phyloP scores from a whole-genome alignment of 148 eudicot species.

The Simmondsia chinensis region DNA sequence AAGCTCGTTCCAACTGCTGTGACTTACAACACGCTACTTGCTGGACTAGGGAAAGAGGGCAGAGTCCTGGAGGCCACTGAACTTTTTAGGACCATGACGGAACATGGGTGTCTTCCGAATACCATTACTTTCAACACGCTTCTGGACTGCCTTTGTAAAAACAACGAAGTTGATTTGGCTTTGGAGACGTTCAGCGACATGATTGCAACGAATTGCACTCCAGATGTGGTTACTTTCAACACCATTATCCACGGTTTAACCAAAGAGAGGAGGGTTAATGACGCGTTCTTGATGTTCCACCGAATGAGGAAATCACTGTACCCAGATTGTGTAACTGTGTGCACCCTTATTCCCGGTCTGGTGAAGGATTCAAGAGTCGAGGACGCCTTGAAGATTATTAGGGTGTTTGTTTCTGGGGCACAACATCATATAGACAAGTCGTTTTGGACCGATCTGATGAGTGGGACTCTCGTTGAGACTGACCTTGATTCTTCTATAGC shows the following conservation, averaged over 20 bases:
- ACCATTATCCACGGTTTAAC: constrained; percentile 67
- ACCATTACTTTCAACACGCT: constrained; percentile 77
- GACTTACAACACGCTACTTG: constrained; percentile 80
- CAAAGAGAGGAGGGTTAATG: constrained; percentile 42
- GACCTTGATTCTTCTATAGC: constrained; percentile 35
- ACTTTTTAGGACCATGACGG: constrained; percentile 51
- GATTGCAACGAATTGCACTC: constrained; percentile 51
- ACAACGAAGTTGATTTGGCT: constrained; percentile 59
- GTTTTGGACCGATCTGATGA: constrained; percentile 65
- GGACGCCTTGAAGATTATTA: constrained; percentile 58
- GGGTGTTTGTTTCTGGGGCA: constrained; percentile 22
- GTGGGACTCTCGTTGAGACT: constrained; percentile 58
- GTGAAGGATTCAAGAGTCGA: constrained; percentile 48
- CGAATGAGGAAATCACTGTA: constrained; percentile 65
- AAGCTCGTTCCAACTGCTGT: constrained; percentile 77
- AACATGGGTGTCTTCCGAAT: constrained; percentile 56
- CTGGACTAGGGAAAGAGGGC: constrained; percentile 82
- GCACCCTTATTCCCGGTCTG: constrained; percentile 64
- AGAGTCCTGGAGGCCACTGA: constrained; percentile 54
- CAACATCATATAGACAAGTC: constrained; percentile 12
- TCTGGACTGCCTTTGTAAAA: constrained; percentile 84
- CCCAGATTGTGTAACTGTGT: constrained; percentile 74
- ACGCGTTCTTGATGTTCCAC: constrained; percentile 79
- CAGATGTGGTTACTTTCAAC: constrained; percentile 83
- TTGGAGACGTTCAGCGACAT: constrained; percentile 52